These are phyloP conservation scores for Fusarium sp. DNA, from an alignment of 2,329 filamentous ascomycete genomes.

Conservation along the genomic window DNA sequence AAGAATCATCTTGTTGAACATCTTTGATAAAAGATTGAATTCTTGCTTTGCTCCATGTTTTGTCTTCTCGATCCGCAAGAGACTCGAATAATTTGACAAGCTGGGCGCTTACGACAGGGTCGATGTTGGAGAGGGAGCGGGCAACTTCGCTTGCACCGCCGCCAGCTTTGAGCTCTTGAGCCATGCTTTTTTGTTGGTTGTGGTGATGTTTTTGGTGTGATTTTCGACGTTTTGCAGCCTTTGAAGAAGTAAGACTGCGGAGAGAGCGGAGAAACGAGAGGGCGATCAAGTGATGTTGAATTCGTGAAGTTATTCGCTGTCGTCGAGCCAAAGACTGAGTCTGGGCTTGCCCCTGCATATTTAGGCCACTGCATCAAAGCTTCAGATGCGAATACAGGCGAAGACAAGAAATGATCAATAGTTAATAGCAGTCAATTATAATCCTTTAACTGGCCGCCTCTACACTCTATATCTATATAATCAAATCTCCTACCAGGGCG, in stretches of 20 bases:
- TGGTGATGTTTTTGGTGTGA: not conserved
- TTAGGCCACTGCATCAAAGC: conserved; percentile 11
- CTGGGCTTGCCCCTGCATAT: conserved; percentile 38
- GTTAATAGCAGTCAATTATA: not conserved
- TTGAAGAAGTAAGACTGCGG: conserved; percentile 14
- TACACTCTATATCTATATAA: not conserved
- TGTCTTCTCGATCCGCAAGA: conserved; percentile 58
- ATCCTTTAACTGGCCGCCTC: not conserved
- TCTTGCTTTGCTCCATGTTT: conserved; percentile 64
- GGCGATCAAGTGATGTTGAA: conserved; percentile 37
- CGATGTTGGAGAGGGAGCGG: conserved; percentile 60
- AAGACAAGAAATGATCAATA: not conserved
- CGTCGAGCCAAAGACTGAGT: conserved; percentile 16
- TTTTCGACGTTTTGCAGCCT: conserved; percentile 12
- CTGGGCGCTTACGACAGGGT: conserved; percentile 58
- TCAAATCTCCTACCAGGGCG: not conserved
- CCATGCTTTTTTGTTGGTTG: conserved; percentile 22
- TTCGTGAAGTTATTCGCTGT: conserved; percentile 45
- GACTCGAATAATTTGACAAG: conserved; percentile 64
- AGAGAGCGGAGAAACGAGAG: conserved; percentile 42
- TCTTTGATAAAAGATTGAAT: conserved; percentile 63
- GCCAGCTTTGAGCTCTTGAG: conserved; percentile 58
- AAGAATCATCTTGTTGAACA: conserved; percentile 61
- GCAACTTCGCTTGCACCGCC: conserved; percentile 63
- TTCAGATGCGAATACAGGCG: not conserved